Evolutionary conservation across 805 yeast genomes (phyloP).

Genomic region (Priceomyces fermenticarens): DNA sequence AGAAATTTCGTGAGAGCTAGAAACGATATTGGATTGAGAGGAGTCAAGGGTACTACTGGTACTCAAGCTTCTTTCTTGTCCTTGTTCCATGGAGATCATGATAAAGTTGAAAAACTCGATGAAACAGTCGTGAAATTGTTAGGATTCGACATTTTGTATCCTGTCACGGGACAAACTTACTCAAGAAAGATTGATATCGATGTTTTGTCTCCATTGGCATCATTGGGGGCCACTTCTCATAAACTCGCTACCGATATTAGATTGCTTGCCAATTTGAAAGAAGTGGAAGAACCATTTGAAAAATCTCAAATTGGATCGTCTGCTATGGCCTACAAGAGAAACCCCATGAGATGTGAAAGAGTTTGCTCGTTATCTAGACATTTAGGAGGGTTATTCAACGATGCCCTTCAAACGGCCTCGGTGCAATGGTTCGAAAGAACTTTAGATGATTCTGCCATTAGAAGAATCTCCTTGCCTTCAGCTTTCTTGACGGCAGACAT

Average conservation of each 20-base stretch:
- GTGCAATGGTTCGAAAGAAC: slow-evolving; percentile 99
- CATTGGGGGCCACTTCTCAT: slow-evolving; percentile 94
- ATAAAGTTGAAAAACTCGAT: slow-evolving; percentile 90
- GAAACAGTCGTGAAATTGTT: slow-evolving; percentile 87
- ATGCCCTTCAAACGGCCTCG: slow-evolving; percentile 93
- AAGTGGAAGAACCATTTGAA: slow-evolving; percentile 97
- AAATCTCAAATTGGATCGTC: slow-evolving; percentile 97
- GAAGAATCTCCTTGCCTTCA: slow-evolving; percentile 94
- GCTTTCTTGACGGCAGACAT: slow-evolving; percentile 97
- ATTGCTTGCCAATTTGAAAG: slow-evolving; percentile 93
- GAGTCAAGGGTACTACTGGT: slow-evolving; percentile 99
- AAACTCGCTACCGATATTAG: slow-evolving; percentile 97
- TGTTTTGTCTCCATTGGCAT: slow-evolving; percentile 85
- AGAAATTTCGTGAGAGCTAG: slow-evolving; percentile 95
- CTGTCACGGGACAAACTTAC: slow-evolving; percentile 98
- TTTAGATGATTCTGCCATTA: slow-evolving; percentile 94
- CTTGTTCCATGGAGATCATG: slow-evolving; percentile 94
- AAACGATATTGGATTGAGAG: slow-evolving; percentile 93
- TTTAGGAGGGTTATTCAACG: slow-evolving; percentile 84
- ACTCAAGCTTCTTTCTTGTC: slow-evolving; percentile 96
- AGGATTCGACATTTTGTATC: slow-evolving; percentile 94
- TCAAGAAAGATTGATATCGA: slow-evolving; percentile 97
- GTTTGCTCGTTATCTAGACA: slow-evolving; percentile 98
- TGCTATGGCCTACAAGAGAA: slow-evolving; percentile 99
- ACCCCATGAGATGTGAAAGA: slow-evolving; percentile 99